phyloP scores from a whole-genome alignment of 805 yeast genomes.

The Wickerhamiella lipophila region DNA sequence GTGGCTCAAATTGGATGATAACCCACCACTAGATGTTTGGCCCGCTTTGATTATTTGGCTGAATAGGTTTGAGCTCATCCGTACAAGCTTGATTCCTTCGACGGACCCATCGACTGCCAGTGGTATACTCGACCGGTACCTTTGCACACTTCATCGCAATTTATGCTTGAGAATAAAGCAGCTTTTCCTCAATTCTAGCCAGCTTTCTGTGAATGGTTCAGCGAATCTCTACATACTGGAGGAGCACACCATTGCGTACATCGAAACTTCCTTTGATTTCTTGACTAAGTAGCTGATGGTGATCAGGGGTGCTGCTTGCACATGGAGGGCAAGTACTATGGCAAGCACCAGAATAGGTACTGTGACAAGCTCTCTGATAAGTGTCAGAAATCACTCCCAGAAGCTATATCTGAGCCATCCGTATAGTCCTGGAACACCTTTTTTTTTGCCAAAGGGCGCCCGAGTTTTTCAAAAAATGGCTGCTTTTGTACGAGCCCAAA shows the following conservation, averaged over 20 bases:
- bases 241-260: not conserved
- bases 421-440: conserved; percentile 80
- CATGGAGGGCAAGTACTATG: too few species aligned
- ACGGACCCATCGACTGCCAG: not conserved
- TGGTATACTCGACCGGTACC: not conserved
- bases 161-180: not conserved
- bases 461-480: conserved; percentile 68
- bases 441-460: conserved; percentile 88
- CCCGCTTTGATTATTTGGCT: not conserved
- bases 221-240: not conserved
- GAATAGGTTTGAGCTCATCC: not conserved
- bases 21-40: not conserved
- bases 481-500: conserved; percentile 75
- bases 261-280: not conserved
- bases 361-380: not conserved
- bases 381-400: conserved; percentile 34
- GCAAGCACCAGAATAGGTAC: too few species aligned
- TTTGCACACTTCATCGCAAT: not conserved
- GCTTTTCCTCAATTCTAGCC: not conserved
- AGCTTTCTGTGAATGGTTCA: not conserved
- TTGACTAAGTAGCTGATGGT: not conserved
- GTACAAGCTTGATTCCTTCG: not conserved
- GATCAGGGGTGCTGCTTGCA: too few species aligned
- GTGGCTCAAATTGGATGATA: not conserved
- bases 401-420: conserved; percentile 67